These are phyloP conservation scores for Aspergillus tanneri DNA, from an alignment of 2,329 filamentous ascomycete genomes.

Conservation along the genomic window DNA sequence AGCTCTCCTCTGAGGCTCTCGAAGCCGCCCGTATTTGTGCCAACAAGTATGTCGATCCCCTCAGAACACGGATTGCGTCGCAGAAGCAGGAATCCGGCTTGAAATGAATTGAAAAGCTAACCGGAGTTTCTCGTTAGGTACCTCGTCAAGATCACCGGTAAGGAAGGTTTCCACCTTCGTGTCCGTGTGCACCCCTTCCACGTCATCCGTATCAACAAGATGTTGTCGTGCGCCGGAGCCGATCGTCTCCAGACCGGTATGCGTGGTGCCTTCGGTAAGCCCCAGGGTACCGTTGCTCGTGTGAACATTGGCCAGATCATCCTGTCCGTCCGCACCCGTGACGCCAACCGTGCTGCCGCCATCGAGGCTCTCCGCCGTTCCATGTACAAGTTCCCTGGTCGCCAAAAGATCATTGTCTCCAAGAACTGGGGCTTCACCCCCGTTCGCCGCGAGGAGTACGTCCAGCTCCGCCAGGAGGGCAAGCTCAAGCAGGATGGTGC, in stretches of 20 bases:
- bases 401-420: slow-evolving; percentile 99
- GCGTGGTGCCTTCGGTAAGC: slow-evolving; percentile 99
- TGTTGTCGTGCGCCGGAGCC: slow-evolving; percentile 99
- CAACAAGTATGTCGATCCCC: slow-evolving; percentile 73
- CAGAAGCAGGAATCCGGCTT: too few relatives aligned
- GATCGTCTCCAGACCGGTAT: slow-evolving; percentile 99
- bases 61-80: too few relatives aligned
- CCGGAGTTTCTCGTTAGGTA: slow-evolving; percentile 48
- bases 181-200: slow-evolving; percentile 96
- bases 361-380: slow-evolving; percentile 98
- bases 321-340: slow-evolving; percentile 94
- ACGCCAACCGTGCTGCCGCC: slow-evolving; percentile 84
- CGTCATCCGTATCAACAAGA: slow-evolving; percentile 99
- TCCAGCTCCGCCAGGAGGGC: slow-evolving; percentile 90
- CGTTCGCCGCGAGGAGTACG: slow-evolving; percentile 95
- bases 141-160: slow-evolving; percentile 67
- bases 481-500: slow-evolving; percentile 96
- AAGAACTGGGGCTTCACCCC: slow-evolving; percentile 99
- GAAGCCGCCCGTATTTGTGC: slow-evolving; percentile 99
- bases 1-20: slow-evolving; percentile 98
- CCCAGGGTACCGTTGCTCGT: slow-evolving; percentile 97
- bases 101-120: slow-evolving; percentile 1
- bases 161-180: slow-evolving; percentile 70
- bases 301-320: slow-evolving; percentile 99
- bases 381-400: slow-evolving; percentile 99